Evolutionary conservation across 2,329 filamentous ascomycete species (phyloP).

Genomic region (Colletotrichum sp.): DNA sequence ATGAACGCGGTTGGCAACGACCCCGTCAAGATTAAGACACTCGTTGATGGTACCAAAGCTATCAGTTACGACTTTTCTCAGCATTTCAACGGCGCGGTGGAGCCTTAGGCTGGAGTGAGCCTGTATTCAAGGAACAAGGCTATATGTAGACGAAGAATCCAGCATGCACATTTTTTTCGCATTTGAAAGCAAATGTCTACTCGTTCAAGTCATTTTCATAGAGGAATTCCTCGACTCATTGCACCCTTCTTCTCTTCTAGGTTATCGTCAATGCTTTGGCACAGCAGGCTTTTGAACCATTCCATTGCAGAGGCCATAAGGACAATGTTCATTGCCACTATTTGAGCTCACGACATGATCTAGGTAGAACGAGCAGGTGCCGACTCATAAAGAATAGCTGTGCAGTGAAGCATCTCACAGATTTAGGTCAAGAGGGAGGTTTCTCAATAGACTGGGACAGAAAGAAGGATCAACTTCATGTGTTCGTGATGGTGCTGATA

Average conservation of each 20-base stretch:
- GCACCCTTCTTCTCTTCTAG: not conserved
- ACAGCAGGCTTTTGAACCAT: not conserved
- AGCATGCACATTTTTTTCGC: not conserved
- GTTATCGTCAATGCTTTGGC: too few species aligned
- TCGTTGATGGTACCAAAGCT: not conserved
- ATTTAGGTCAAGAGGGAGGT: not conserved
- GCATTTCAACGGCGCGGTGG: not conserved
- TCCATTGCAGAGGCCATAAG: not conserved
- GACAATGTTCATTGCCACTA: not conserved
- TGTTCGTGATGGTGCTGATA: not conserved
- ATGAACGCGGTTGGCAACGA: not conserved
- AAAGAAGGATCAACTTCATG: not conserved
- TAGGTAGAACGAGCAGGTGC: too few species aligned
- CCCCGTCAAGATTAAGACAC: not conserved
- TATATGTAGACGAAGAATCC: not conserved
- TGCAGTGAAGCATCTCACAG: not conserved
- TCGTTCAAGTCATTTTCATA: not conserved
- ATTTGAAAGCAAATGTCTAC: not conserved
- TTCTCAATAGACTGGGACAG: not conserved
- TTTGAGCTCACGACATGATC: not conserved
- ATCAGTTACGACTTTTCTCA: not conserved
- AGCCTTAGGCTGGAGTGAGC: not conserved
- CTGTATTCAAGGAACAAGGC: not conserved
- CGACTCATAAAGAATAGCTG: too few species aligned
- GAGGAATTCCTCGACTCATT: not conserved